Evolutionary conservation across 2,329 filamentous ascomycete genomes (phyloP).

Genomic region (Coniochaeta sp.): DNA sequence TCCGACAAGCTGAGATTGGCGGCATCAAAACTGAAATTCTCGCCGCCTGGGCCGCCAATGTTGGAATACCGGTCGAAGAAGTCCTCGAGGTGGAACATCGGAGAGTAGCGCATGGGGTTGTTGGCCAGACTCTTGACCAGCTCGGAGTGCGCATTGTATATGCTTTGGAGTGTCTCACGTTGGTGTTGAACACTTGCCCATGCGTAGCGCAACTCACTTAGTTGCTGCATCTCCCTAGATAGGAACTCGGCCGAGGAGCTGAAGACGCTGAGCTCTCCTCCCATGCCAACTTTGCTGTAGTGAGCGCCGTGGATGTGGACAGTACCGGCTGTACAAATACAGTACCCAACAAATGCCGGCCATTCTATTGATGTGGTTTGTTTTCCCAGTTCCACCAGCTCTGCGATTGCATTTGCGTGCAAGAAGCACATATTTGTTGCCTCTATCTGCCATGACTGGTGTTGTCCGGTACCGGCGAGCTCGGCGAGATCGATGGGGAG

Average conservation of each 20-base stretch:
- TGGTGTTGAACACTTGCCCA: constrained; percentile 79
- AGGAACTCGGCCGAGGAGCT: constrained; percentile 59
- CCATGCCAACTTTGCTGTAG: constrained; percentile 50
- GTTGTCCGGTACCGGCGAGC: constrained; percentile 70
- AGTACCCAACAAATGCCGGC: constrained; percentile 82
- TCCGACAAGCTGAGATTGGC: constrained; percentile 67
- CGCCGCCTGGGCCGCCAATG: constrained; percentile 48
- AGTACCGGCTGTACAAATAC: constrained; percentile 77
- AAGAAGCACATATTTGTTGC: constrained; percentile 81
- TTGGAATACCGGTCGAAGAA: constrained; percentile 75
- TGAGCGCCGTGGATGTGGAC: constrained; percentile 83
- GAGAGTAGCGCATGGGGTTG: constrained; percentile 64
- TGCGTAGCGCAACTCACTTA: constrained; percentile 64
- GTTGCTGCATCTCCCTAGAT: constrained; percentile 70
- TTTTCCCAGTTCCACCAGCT: constrained; percentile 71
- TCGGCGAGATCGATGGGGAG: constrained; percentile 78
- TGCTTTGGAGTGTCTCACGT: constrained; percentile 66
- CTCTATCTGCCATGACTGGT: constrained; percentile 90
- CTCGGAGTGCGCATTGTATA: constrained; percentile 72
- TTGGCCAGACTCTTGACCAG: constrained; percentile 65
- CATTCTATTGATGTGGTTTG: constrained; percentile 70
- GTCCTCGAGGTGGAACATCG: constrained; percentile 77
- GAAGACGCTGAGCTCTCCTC: constrained; percentile 54
- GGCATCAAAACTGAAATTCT: constrained; percentile 59
- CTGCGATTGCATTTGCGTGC: constrained; percentile 80